Base-by-base conservation (phyloP, 2,329 filamentous ascomycete genomes). In the Anthostomella pinea region DNA sequence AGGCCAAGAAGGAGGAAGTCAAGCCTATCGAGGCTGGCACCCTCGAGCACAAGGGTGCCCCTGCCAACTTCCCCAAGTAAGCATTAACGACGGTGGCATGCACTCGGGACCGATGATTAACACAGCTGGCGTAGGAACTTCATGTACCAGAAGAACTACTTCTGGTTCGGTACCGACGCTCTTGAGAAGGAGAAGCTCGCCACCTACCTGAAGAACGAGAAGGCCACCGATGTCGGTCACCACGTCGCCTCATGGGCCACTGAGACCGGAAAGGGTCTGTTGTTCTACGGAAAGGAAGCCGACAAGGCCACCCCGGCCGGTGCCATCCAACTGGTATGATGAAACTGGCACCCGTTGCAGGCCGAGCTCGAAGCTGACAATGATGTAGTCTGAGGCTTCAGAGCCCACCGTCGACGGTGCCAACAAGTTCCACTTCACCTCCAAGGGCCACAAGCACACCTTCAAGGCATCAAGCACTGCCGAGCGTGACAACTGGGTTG, bases 401-500 rank as follows among this genome's bases (percentile, higher is more conserved):
- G 87, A 95, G 62, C 76, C 94, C 41, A 75, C 77, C 63, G 79
- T 82, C 64, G 85, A 89, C 46, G 86, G 88, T 43, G 60, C 77
- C 50, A 77, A 79, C 68, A 90, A 93, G 69, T 95, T 98, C 74
- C 73, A 81, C 59, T 85, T 97, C 74, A 87, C 83, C 62, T 69
- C 86, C 60, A 82, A 85, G 67, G 85, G 85, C 53, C 84, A 94
- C 70, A 95, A 95, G 81, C 89, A 96, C 77, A 78, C 78, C 43
- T 95, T 98, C 77, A 91, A 96, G 79, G 87, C 91, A 39, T 58
- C 72, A 56, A 83, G 60, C 56, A 56, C 77, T 31, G 71, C 79
- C 41, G 89, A 96, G 70, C 89, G 91, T 61, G 88, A 95, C 66
- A 87, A 85, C 76, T 97, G 93, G 93, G 79, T 95, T 56, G 70